phyloP scores from a whole-genome alignment of 2,329 filamentous ascomycete genomes.

The Cordyceps fumosorosea region DNA sequence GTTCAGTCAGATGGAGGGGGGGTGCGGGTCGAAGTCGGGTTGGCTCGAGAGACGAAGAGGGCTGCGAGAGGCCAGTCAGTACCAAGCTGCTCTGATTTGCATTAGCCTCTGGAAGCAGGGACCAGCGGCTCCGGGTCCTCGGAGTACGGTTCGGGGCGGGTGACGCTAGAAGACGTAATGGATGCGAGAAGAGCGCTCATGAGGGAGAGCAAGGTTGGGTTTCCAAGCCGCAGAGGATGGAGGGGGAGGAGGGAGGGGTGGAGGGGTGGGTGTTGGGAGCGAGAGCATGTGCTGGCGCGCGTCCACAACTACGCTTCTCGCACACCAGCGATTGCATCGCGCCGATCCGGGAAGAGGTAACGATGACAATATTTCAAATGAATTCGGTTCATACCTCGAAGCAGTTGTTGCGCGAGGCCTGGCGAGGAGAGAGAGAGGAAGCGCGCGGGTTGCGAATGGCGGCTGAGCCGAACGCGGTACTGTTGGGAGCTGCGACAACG shows the following conservation, averaged over 20 bases:
- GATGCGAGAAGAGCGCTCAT: background rate
- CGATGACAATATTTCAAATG: background rate
- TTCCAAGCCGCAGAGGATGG: conserved; percentile 2
- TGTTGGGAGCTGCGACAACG: background rate
- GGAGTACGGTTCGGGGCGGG: background rate
- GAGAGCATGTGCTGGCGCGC: background rate
- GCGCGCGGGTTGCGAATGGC: background rate
- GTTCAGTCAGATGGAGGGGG: conserved; percentile 8
- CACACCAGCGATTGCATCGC: background rate
- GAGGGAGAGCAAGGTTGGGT: background rate
- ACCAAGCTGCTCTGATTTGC: conserved; percentile 4
- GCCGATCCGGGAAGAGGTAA: background rate
- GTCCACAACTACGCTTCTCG: background rate
- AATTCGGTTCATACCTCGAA: background rate
- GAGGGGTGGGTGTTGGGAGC: conserved; percentile 13
- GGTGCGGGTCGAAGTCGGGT: conserved; percentile 10
- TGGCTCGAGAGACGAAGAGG: conserved; percentile 1
- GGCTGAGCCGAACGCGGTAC: background rate
- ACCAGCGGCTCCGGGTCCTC: conserved; percentile 2
- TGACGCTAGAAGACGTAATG: background rate
- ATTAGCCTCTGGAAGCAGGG: conserved; percentile 1
- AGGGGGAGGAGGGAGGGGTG: background rate
- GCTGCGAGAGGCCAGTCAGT: conserved; percentile 6
- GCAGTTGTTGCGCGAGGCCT: background rate
- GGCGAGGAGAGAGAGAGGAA: background rate